Percentiles rank a stretch among this genome's conserved stretches.
Evolutionary conservation across 441 rosid species (phyloP).

Genomic region (Croton setiger): DNA sequence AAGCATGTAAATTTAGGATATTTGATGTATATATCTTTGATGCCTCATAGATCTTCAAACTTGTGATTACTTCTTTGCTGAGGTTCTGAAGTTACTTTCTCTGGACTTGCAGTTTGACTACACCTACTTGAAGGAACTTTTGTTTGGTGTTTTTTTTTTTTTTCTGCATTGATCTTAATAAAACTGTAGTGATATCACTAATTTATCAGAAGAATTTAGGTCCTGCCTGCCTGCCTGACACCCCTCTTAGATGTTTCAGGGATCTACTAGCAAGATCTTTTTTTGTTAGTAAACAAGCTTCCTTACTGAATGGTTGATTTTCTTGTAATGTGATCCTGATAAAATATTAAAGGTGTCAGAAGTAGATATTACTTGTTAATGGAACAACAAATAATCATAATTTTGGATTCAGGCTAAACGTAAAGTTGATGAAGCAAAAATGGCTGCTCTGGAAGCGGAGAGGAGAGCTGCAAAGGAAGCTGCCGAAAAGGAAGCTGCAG

Average conservation of each 20-base stretch:
- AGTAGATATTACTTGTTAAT: not conserved
- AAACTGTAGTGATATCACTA: not conserved
- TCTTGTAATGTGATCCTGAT: too few relatives aligned
- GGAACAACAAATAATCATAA: constrained; percentile 1
- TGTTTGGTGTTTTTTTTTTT: not conserved
- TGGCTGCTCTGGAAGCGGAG: constrained; percentile 63
- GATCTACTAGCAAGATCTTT: too few relatives aligned
- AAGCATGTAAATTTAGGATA: too few relatives aligned
- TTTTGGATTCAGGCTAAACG: constrained; percentile 51
- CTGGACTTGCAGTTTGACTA: not conserved
- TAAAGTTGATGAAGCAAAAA: constrained; percentile 75
- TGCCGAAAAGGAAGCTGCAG: constrained; percentile 57
- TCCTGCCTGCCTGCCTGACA: too few relatives aligned
- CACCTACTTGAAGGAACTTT: not conserved
- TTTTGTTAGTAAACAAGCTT: too few relatives aligned
- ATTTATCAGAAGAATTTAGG: not conserved
- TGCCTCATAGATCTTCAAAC: too few relatives aligned
- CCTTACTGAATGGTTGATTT: too few relatives aligned
- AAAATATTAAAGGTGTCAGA: not conserved
- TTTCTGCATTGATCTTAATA: not conserved
- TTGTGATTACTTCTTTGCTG: not conserved
- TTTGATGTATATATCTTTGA: too few relatives aligned
- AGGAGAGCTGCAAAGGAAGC: constrained; percentile 63
- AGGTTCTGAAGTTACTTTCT: not conserved
- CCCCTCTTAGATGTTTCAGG: too few relatives aligned